These are phyloP conservation scores for Onygenales sp. DNA, from an alignment of 2,329 filamentous ascomycete species.

Conservation along the genomic window DNA sequence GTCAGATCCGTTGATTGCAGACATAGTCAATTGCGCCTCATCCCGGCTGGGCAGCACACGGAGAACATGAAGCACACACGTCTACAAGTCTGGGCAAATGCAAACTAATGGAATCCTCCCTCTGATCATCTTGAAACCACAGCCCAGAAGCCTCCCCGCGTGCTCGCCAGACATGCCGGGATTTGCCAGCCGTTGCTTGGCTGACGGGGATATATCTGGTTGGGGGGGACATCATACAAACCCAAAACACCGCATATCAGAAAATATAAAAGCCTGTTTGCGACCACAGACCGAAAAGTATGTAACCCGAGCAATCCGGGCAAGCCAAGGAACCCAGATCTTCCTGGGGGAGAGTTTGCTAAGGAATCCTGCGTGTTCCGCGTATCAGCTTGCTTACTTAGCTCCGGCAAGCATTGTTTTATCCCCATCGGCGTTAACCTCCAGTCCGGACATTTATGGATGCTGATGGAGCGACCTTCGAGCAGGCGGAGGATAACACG, in stretches of 20 bases:
- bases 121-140: not conserved
- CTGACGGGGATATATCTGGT: not conserved
- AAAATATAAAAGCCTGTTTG: not conserved
- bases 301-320: not conserved
- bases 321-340: not conserved
- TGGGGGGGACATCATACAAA: not conserved
- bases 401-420: not conserved
- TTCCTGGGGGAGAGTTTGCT: not conserved
- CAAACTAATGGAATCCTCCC: not conserved
- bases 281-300: not conserved
- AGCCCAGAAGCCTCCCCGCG: not conserved
- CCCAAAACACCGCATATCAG: not conserved
- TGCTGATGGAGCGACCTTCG: constrained; percentile 13
- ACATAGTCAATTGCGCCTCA: not conserved
- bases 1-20: not conserved
- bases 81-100: not conserved
- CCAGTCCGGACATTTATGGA: not conserved
- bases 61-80: not conserved
- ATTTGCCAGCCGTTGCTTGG: too few relatives aligned
- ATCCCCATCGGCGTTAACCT: not conserved
- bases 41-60: not conserved
- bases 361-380: not conserved
- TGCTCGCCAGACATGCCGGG: not conserved
- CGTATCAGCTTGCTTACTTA: not conserved
- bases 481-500: constrained; percentile 11